phyloP scores from a whole-genome alignment of 257 asterid genomes.

The Fraxinus americana region DNA sequence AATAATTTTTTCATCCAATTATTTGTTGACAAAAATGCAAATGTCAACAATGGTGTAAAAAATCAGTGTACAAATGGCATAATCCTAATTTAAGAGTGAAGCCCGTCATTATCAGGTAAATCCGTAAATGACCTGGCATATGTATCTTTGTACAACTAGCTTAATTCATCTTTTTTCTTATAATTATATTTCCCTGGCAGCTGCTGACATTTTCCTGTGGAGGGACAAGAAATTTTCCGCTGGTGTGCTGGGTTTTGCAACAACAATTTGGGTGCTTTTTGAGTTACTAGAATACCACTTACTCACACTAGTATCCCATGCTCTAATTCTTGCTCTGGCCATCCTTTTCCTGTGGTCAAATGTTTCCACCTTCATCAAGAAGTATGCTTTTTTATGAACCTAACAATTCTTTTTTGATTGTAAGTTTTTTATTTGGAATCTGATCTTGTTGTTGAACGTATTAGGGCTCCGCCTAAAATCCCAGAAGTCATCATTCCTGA shows the following conservation, averaged over 20 bases:
- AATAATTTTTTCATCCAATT: no score
- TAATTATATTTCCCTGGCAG: slow-evolving; percentile 11
- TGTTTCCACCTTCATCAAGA: slow-evolving; percentile 48
- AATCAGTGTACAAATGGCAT: no score
- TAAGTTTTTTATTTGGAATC: background rate
- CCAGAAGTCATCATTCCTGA: slow-evolving; percentile 44
- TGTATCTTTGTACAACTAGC: background rate
- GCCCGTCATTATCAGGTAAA: no score
- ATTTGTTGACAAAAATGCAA: no score
- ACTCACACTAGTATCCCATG: slow-evolving; percentile 38
- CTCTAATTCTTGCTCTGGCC: slow-evolving; percentile 42
- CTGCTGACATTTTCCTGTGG: slow-evolving; percentile 34
- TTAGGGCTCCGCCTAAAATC: slow-evolving; percentile 52
- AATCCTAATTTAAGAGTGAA: no score
- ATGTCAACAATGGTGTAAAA: no score
- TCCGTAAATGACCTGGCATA: background rate
- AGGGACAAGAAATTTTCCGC: slow-evolving; percentile 35
- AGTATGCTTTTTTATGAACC: slow-evolving; percentile 29
- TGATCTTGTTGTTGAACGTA: slow-evolving; percentile 12
- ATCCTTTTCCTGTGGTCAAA: slow-evolving; percentile 51
- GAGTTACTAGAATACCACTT: slow-evolving; percentile 35
- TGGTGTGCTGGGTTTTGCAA: slow-evolving; percentile 23
- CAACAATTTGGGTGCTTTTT: slow-evolving; percentile 31
- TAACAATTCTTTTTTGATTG: background rate
- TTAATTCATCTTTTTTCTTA: background rate